Evolutionary conservation across 1,284 basidiomycete genomes (phyloP).

Genomic region (Ustilago cynodontis): DNA sequence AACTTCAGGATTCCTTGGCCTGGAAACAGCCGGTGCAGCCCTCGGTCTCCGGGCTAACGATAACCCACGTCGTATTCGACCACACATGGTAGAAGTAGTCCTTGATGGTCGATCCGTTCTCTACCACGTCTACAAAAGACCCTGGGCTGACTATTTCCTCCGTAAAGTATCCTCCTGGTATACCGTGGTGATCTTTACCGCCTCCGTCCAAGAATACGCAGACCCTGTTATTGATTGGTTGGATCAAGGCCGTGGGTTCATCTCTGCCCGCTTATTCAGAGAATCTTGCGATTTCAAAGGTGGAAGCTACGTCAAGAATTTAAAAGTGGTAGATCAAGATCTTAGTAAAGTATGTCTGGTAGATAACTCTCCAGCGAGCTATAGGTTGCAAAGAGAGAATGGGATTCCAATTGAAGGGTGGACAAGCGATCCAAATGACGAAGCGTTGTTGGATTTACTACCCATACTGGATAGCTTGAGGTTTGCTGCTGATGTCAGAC

Average conservation of each 20-base stretch:
- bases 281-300: constrained; percentile 95
- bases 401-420: constrained; percentile 99
- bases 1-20: constrained; percentile 54
- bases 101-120: constrained; percentile 87
- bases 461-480: constrained; percentile 94
- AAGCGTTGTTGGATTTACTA: constrained; percentile 92
- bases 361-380: constrained; percentile 95
- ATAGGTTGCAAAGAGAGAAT: constrained; percentile 93
- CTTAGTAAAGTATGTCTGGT: constrained; percentile 90
- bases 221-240: constrained; percentile 99
- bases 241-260: constrained; percentile 87
- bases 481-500: constrained; percentile 94
- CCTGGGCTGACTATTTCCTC: constrained; percentile 79
- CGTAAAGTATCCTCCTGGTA: constrained; percentile 90
- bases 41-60: constrained; percentile 62
- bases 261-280: constrained; percentile 88
- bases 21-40: constrained; percentile 57
- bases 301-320: constrained; percentile 94
- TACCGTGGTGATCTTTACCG: constrained; percentile 97
- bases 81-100: constrained; percentile 95
- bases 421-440: constrained; percentile 96
- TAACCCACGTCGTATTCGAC: constrained; percentile 74
- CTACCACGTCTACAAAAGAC: constrained; percentile 98
- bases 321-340: constrained; percentile 87
- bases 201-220: constrained; percentile 98